A percentile compares a stretch with the other conserved stretches of the same genome.
Conservation (phyloP, 495 filamentous ascomycete genomes). For the Thermothielavioides terrestris region DNA sequence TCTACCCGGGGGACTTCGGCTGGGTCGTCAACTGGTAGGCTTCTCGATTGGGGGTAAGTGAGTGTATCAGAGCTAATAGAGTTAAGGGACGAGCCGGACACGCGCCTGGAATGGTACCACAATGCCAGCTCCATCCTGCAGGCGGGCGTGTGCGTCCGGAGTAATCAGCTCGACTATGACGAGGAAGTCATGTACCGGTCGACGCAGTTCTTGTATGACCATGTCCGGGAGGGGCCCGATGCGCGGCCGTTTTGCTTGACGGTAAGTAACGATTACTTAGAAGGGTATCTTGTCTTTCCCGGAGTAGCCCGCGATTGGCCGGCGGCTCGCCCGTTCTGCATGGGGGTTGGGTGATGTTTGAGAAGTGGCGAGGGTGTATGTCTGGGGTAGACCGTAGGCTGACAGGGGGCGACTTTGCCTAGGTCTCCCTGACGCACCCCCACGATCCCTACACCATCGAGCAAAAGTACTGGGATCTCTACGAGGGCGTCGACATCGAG, state of each 20-base stretch:
- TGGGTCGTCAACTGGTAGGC: constrained; percentile 89
- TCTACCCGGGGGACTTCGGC: constrained; percentile 84
- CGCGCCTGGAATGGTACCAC: constrained; percentile 82
- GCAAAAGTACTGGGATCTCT: constrained; percentile 78
- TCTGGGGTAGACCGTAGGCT: constrained; percentile 1
- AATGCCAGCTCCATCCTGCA: constrained; percentile 84
- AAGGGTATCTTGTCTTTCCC: too few species aligned
- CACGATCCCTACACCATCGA: constrained; percentile 90
- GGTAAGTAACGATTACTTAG: too few species aligned
- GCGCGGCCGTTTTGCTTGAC: constrained; percentile 78
- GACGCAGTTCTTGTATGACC: constrained; percentile 74
- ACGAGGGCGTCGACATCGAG: constrained; percentile 77
- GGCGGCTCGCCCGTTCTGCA: neutral
- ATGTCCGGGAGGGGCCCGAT: constrained; percentile 59
- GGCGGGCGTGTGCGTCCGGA: constrained; percentile 70
- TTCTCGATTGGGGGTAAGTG: too few species aligned
- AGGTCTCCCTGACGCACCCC: constrained; percentile 80
- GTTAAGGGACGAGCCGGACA: constrained; percentile 80
- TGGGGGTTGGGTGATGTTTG: neutral
- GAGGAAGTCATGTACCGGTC: constrained; percentile 85
- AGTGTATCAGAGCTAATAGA: too few species aligned
- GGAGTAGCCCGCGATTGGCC: too few species aligned
- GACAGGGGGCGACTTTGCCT: neutral
- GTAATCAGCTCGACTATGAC: constrained; percentile 91
- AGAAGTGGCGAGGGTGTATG: neutral